Evolutionary conservation across 805 yeast species (phyloP), one percentile per base, ranked within the genome.

Genomic region (Wickerhamiella siamensis): DNA sequence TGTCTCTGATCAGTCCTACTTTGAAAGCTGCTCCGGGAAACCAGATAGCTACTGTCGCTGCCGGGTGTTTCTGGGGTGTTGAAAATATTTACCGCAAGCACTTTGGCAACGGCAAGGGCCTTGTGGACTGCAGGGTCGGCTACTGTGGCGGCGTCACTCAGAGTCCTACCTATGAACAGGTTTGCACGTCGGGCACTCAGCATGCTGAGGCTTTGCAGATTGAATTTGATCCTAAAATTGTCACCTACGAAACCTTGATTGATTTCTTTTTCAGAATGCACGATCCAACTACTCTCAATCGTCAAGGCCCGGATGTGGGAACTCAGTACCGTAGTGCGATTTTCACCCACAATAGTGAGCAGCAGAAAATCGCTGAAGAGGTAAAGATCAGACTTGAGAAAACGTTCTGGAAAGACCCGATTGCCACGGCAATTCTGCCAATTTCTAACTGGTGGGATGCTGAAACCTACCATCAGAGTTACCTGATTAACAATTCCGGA

Each of bases 391-490:
- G 66, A 37, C 67, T 75, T 57, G 91, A 86, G 57, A 71, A 72
- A 43, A 69, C 72, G 44, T 91, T 88, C 82, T 80, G 78, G 60
- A 77, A 78, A n/a, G 67, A 69, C 38, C 64, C 65, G 43, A 79
- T 91, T 21, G 79, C 65, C 36, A 86, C 97, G 1, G 63, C 62
- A 36, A 72, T 87, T 40, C 80, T 74, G 54, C 79, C 82, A 6
- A 69, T 84, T 36, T 57, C 65, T 39, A 67, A 66, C 45, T 91
- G 83, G 69, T 79, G 77, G 66, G 95, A 87, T 56, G 97, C 96
- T n/a, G 98, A 88, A 61, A 87, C 77, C 31, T 88, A 87, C 59
- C 98, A 88, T 59, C 97, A 88, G 58, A 55, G 70, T 47, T 88
- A 91, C 58, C 66, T 88, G 52, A 69, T 70, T 43, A 77, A 74